phyloP scores from a whole-genome alignment of 495 filamentous ascomycete genomes.

The Aspergillus olivimuriae region DNA sequence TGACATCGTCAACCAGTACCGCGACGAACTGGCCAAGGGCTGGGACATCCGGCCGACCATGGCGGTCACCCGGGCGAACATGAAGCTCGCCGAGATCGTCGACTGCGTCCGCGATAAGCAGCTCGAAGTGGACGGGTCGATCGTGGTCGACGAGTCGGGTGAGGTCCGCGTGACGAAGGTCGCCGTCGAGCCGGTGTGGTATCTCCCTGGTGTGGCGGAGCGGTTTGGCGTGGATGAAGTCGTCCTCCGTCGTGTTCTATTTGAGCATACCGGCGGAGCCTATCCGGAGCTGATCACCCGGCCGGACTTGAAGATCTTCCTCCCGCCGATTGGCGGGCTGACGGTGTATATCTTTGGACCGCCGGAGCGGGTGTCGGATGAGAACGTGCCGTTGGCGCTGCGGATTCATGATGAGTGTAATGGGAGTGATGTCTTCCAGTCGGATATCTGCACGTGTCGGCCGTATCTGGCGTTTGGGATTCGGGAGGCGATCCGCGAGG shows the following conservation, averaged over 20 bases:
- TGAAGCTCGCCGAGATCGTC: constrained; percentile 92
- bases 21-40: constrained; percentile 48
- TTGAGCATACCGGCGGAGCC: constrained; percentile 91
- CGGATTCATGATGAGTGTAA: constrained; percentile 98
- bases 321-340: constrained; percentile 91
- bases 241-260: constrained; percentile 74
- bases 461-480: constrained; percentile 97
- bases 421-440: constrained; percentile 96
- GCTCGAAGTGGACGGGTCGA: constrained; percentile 81
- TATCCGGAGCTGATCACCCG: constrained; percentile 91
- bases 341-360: constrained; percentile 98
- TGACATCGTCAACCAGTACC: constrained; percentile 45
- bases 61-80: constrained; percentile 90
- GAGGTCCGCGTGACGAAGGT: constrained; percentile 96
- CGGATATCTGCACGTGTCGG: constrained; percentile 96
- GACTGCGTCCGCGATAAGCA: constrained; percentile 74
- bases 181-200: constrained; percentile 94
- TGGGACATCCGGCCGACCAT: constrained; percentile 96
- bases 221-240: constrained; percentile 94
- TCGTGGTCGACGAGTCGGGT: constrained; percentile 74
- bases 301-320: constrained; percentile 88
- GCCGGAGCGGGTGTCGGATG: constrained; percentile 84
- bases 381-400: constrained; percentile 74
- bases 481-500: constrained; percentile 93
- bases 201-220: constrained; percentile 89